Conservation (phyloP, 208 protist genomes). For the Naegleria lovaniensis region DNA sequence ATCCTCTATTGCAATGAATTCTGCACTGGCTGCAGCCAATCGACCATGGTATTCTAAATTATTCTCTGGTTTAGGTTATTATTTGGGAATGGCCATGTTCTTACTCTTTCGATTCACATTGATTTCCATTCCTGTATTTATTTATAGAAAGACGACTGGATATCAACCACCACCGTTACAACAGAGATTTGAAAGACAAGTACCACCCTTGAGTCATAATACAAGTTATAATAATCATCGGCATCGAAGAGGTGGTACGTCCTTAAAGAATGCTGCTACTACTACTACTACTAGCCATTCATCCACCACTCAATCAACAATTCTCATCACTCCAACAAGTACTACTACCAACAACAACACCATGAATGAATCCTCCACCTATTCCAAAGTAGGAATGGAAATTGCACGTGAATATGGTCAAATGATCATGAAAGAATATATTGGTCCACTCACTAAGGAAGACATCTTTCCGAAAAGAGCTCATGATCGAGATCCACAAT, state of each 20-base stretch:
- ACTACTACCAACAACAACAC: neutral
- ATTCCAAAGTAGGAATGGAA: neutral
- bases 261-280: too few species aligned
- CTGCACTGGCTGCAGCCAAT: neutral
- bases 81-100: neutral
- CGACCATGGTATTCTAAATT: neutral
- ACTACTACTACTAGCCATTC: too few species aligned
- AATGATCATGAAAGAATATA: neutral
- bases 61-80: neutral
- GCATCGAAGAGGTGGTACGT: too few species aligned
- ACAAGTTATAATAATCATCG: too few species aligned
- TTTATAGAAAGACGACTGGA: neutral
- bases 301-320: too few species aligned
- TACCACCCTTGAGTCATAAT: neutral
- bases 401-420: neutral
- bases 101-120: neutral
- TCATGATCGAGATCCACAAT: neutral
- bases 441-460: neutral
- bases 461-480: neutral
- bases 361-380: neutral
- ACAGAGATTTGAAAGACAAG: neutral
- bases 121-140: neutral
- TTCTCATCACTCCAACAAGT: neutral
- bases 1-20: neutral
- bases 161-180: neutral